Percentiles rank a stretch among this genome's conserved stretches.
These are phyloP conservation scores for Fusarium transvaalense DNA, from an alignment of 2,329 filamentous ascomycete species.

Conservation along the genomic window DNA sequence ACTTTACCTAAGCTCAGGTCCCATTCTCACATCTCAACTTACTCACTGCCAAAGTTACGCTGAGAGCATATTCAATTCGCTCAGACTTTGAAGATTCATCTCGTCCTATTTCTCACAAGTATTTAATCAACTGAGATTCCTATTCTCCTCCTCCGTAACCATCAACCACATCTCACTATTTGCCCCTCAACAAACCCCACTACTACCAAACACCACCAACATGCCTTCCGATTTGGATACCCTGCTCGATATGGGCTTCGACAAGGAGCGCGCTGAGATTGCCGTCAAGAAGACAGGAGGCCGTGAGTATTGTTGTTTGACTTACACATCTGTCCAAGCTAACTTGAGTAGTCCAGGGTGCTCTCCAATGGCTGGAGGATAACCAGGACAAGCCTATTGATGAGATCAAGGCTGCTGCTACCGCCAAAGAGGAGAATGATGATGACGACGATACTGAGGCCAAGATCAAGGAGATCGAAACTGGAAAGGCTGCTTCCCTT, in stretches of 20 bases:
- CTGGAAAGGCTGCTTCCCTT: conserved; percentile 82
- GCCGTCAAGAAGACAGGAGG: conserved; percentile 87
- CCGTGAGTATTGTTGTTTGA: conserved; percentile 64
- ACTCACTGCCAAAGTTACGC: neutral
- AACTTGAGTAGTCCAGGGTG: conserved; percentile 77
- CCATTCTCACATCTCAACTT: conserved; percentile 2
- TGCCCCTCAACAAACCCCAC: conserved; percentile 41
- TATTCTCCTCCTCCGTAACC: neutral
- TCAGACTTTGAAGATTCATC: neutral
- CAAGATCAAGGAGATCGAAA: conserved; percentile 74
- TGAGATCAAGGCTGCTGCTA: conserved; percentile 72
- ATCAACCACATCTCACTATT: neutral
- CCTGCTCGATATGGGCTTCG: conserved; percentile 82
- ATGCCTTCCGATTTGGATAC: conserved; percentile 70
- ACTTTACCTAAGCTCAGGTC: conserved; percentile 27
- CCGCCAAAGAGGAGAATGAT: conserved; percentile 60
- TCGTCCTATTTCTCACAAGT: neutral
- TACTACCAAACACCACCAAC: conserved; percentile 57
- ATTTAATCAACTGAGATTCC: neutral
- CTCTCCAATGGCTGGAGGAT: conserved; percentile 93
- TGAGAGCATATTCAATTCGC: neutral
- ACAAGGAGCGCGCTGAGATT: conserved; percentile 82
- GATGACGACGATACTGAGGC: conserved; percentile 64
- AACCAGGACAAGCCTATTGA: conserved; percentile 91
- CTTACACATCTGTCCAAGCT: conserved; percentile 1